phyloP scores from a whole-genome alignment of 2,329 filamentous ascomycete species.

The Cladosporium oxysporum region DNA sequence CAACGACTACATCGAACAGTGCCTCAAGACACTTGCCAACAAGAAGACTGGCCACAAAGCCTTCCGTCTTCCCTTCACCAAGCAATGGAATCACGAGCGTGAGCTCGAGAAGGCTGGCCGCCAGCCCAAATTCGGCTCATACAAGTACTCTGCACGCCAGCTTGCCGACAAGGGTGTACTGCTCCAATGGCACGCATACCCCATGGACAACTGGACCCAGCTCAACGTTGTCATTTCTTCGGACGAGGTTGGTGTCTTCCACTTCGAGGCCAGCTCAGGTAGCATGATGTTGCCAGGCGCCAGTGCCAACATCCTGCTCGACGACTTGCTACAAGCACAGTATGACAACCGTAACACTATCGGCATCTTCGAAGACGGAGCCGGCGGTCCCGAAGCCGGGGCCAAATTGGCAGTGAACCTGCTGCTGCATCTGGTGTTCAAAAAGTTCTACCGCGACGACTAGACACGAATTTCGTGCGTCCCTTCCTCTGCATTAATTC shows the following conservation, averaged over 20 bases:
- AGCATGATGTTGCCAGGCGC: constrained; percentile 96
- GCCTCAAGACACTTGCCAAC: constrained; percentile 94
- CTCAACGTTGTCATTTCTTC: constrained; percentile 93
- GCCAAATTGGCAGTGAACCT: constrained; percentile 94
- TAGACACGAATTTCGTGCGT: neutral
- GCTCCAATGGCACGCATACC: constrained; percentile 84
- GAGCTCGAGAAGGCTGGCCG: constrained; percentile 90
- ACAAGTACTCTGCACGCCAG: constrained; percentile 90
- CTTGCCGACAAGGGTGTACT: constrained; percentile 92
- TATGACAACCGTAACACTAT: constrained; percentile 97
- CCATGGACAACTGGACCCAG: constrained; percentile 81
- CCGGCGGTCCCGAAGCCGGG: constrained; percentile 34
- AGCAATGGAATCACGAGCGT: constrained; percentile 97
- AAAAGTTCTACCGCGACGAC: constrained; percentile 81
- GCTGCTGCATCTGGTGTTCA: constrained; percentile 93
- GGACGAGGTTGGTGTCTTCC: constrained; percentile 92
- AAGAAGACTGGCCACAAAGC: constrained; percentile 73
- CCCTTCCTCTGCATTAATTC: neutral
- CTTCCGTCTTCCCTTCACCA: constrained; percentile 94
- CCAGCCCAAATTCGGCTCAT: constrained; percentile 95
- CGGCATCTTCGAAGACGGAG: constrained; percentile 70
- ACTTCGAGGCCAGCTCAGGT: constrained; percentile 84
- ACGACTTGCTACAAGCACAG: constrained; percentile 92
- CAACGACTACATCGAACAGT: constrained; percentile 98
- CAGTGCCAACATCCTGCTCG: constrained; percentile 82